A percentile compares a stretch with the other conserved stretches of the same genome.
phyloP scores from a whole-genome alignment of 2,329 filamentous ascomycete genomes.

The Xylaria sp. region DNA sequence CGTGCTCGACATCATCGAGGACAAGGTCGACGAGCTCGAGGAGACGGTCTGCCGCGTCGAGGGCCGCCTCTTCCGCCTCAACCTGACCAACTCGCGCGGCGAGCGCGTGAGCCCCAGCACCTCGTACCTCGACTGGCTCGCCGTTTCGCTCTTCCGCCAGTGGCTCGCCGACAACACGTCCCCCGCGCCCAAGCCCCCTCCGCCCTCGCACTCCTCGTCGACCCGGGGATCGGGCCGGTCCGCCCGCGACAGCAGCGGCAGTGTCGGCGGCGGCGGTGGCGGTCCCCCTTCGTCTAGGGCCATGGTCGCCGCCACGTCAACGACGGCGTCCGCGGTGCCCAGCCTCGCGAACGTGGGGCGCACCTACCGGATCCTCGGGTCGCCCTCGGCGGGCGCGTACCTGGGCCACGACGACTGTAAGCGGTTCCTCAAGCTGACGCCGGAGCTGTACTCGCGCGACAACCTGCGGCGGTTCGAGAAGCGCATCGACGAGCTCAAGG shows the following conservation, averaged over 20 bases:
- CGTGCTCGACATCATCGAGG: constrained; percentile 88
- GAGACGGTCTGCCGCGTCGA: constrained; percentile 81
- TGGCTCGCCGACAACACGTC: constrained; percentile 92
- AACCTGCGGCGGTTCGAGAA: constrained; percentile 84
- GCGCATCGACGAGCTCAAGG: constrained; percentile 85
- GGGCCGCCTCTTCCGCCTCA: constrained; percentile 78
- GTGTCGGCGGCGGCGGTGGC: background rate
- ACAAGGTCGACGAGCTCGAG: constrained; percentile 90
- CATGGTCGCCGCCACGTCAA: constrained; percentile 40
- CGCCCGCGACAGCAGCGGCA: too few species aligned
- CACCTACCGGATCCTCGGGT: constrained; percentile 77
- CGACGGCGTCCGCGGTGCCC: constrained; percentile 35
- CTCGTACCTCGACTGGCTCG: constrained; percentile 87
- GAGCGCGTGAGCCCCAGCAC: constrained; percentile 81
- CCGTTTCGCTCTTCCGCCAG: constrained; percentile 83
- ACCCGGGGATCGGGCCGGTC: constrained; percentile 4
- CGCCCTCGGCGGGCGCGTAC: constrained; percentile 63
- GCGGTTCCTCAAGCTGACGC: constrained; percentile 80
- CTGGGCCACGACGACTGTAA: constrained; percentile 87
- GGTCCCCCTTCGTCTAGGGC: constrained; percentile 30
- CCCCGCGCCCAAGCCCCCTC: constrained; percentile 59
- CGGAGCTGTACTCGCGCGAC: constrained; percentile 84
- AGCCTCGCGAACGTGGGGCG: constrained; percentile 66
- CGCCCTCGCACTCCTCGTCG: constrained; percentile 26
- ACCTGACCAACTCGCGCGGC: constrained; percentile 75